Percentiles rank a stretch among this genome's conserved stretches.
These are phyloP conservation scores for Clausena lansium DNA, from an alignment of 345 rosid species.

Conservation along the genomic window DNA sequence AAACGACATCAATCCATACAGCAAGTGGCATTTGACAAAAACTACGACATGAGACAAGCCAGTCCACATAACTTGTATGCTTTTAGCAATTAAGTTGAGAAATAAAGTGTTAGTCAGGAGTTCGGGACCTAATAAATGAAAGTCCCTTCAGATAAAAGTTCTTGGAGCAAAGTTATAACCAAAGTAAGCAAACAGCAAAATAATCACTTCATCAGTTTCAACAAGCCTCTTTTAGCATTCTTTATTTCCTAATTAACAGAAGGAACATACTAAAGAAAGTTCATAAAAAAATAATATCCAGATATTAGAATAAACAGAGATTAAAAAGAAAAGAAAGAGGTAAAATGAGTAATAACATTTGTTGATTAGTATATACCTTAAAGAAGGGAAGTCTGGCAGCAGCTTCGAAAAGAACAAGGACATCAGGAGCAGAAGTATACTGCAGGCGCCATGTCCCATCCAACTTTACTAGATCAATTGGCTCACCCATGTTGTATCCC, in stretches of 20 bases:
- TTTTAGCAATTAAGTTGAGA: too few species aligned
- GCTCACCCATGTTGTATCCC: constrained; percentile 60
- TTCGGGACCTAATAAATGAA: background rate
- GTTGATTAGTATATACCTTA: constrained; percentile 38
- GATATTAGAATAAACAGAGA: background rate
- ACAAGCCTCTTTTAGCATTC: too few species aligned
- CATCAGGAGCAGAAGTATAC: constrained; percentile 92
- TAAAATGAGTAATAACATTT: background rate
- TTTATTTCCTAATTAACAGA: background rate
- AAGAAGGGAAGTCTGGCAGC: constrained; percentile 85
- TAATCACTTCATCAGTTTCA: background rate
- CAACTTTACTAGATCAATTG: constrained; percentile 60
- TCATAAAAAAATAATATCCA: background rate
- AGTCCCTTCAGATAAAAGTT: background rate
- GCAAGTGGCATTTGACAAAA: background rate
- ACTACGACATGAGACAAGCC: background rate
- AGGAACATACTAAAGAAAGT: background rate
- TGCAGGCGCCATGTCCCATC: constrained; percentile 98
- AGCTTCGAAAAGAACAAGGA: constrained; percentile 76
- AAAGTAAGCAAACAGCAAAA: background rate
- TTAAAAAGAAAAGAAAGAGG: background rate
- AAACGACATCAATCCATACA: background rate
- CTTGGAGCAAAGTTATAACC: background rate
- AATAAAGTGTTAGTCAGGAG: background rate
- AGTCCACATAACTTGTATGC: too few species aligned